Evolutionary conservation across 2,329 filamentous ascomycete species (phyloP).

Genomic region (Aspergillus clavatus): DNA sequence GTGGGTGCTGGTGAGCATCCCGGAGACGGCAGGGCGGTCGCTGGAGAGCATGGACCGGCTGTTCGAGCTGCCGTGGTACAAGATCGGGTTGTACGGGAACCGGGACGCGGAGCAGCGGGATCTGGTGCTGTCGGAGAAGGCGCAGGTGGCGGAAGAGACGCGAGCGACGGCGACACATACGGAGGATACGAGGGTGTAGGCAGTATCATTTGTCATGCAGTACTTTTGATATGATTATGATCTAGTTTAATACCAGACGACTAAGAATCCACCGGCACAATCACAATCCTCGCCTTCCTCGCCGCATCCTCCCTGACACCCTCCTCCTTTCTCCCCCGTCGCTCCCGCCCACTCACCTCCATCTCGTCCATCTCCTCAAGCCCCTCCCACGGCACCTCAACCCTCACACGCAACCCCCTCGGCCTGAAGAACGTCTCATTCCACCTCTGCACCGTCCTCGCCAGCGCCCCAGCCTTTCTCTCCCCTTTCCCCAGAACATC

Average conservation of each 20-base stretch:
- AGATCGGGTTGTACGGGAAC: slow-evolving; percentile 54
- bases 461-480: too few relatives aligned
- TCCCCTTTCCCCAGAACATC: too few relatives aligned
- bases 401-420: slow-evolving; percentile 25
- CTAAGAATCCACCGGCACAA: slow-evolving; percentile 19
- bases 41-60: slow-evolving; percentile 62
- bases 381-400: slow-evolving; percentile 28
- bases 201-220: neutral
- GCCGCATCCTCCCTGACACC: slow-evolving; percentile 15
- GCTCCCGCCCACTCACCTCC: slow-evolving; percentile 7
- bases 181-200: slow-evolving; percentile 6
- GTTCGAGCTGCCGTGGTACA: slow-evolving; percentile 69
- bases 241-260: too few relatives aligned
- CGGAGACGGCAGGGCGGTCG: slow-evolving; percentile 61
- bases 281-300: slow-evolving; percentile 24
- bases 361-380: slow-evolving; percentile 22
- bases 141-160: slow-evolving; percentile 13
- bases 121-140: slow-evolving; percentile 21
- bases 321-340: neutral
- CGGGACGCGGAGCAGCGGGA: slow-evolving; percentile 28
- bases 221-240: too few relatives aligned
- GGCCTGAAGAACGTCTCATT: slow-evolving; percentile 28
- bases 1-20: slow-evolving; percentile 69
- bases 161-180: slow-evolving; percentile 15
- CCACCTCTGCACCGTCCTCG: slow-evolving; percentile 23